Conservation (phyloP, 2,329 filamentous ascomycete species). For the Cephalotrichum gorgonifer region DNA sequence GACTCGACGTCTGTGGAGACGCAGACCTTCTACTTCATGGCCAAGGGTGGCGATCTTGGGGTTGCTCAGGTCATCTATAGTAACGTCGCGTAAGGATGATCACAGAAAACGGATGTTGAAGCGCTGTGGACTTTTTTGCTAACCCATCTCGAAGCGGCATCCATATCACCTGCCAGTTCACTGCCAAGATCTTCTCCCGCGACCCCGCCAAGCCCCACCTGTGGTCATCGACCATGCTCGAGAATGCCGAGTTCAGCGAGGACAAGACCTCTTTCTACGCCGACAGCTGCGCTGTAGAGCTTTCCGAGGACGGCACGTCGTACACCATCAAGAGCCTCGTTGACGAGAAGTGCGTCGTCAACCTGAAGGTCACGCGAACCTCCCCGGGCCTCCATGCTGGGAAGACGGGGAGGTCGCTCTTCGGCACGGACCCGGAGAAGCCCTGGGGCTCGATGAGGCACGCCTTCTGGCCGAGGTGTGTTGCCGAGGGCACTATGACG, state of each 20-base stretch:
- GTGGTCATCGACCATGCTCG: slow-evolving; percentile 75
- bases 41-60: slow-evolving; percentile 65
- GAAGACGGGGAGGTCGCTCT: slow-evolving; percentile 73
- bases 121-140: slow-evolving; percentile 9
- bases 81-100: slow-evolving; percentile 69
- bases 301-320: slow-evolving; percentile 71
- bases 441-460: slow-evolving; percentile 94
- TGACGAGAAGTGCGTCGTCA: slow-evolving; percentile 72
- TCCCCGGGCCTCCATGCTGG: slow-evolving; percentile 79
- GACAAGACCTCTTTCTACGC: slow-evolving; percentile 78
- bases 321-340: slow-evolving; percentile 88
- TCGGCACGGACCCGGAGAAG: slow-evolving; percentile 72
- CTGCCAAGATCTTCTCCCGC: slow-evolving; percentile 79
- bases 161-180: slow-evolving; percentile 87
- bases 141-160: slow-evolving; percentile 55
- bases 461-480: slow-evolving; percentile 86
- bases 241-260: slow-evolving; percentile 73
- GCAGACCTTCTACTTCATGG: slow-evolving; percentile 83
- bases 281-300: slow-evolving; percentile 71
- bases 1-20: slow-evolving; percentile 88
- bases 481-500: slow-evolving; percentile 71
- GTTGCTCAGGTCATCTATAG: slow-evolving; percentile 94
- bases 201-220: slow-evolving; percentile 62
- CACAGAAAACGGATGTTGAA: neutral
- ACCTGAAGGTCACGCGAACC: slow-evolving; percentile 67